These are phyloP conservation scores for Malania oleifera DNA, from an alignment of 164 flowering plant species.

Conservation along the genomic window DNA sequence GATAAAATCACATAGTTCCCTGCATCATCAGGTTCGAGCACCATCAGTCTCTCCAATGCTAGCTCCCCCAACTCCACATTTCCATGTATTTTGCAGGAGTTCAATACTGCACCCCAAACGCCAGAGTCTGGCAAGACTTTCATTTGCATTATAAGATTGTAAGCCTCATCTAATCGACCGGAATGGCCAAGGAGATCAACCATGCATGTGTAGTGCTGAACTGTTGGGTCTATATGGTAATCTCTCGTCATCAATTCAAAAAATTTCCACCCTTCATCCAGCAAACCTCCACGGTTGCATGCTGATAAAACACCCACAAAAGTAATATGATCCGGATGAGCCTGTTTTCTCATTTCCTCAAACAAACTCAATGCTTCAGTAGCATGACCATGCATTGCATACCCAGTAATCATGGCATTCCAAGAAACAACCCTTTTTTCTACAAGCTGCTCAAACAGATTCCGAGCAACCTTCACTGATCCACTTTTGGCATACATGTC, in stretches of 20 bases:
- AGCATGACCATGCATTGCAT: constrained; percentile 47
- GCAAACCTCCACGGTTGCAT: constrained; percentile 41
- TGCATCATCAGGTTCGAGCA: constrained; percentile 40
- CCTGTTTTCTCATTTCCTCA: constrained; percentile 27
- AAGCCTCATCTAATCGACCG: constrained; percentile 35
- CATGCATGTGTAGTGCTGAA: constrained; percentile 50
- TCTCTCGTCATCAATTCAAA: constrained; percentile 28
- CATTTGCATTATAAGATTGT: constrained; percentile 37
- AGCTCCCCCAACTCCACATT: constrained; percentile 39
- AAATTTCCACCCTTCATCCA: constrained; percentile 32
- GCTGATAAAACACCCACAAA: constrained; percentile 51
- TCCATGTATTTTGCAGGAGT: constrained; percentile 39
- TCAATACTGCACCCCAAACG: constrained; percentile 48
- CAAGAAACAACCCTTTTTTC: constrained; percentile 38
- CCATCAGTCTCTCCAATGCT: constrained; percentile 36
- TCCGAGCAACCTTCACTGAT: constrained; percentile 26
- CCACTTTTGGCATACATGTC: constrained; percentile 59
- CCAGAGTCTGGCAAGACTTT: constrained; percentile 36
- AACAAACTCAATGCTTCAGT: constrained; percentile 37
- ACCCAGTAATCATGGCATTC: constrained; percentile 51
- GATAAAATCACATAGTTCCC: constrained; percentile 51
- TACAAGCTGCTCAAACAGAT: constrained; percentile 28
- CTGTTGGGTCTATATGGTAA: constrained; percentile 29
- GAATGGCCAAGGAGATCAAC: constrained; percentile 44
- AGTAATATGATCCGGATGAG: constrained; percentile 44